These are phyloP conservation scores for Fusarium beomiforme DNA, from an alignment of 2,329 filamentous ascomycete species.

Conservation along the genomic window DNA sequence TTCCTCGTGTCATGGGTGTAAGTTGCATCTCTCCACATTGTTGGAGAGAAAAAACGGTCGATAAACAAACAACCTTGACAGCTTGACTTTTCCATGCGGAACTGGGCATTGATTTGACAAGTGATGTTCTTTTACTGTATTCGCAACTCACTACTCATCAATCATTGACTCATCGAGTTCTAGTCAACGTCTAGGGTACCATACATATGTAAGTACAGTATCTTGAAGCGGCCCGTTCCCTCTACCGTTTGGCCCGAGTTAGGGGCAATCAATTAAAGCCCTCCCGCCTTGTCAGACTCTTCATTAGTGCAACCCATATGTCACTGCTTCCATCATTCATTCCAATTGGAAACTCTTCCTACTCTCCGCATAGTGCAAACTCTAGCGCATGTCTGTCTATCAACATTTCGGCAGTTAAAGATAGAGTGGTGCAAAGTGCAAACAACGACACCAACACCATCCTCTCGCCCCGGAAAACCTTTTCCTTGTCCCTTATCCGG, in stretches of 20 bases:
- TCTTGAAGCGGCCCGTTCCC: constrained; percentile 26
- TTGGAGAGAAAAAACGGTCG: background rate
- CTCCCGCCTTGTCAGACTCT: background rate
- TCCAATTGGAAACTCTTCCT: background rate
- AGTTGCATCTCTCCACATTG: background rate
- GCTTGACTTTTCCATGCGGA: background rate
- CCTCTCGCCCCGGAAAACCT: constrained; percentile 8
- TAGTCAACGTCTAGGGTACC: background rate
- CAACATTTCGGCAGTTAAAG: constrained; percentile 27
- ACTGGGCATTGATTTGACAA: background rate
- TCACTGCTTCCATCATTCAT: background rate
- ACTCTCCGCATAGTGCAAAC: constrained; percentile 8
- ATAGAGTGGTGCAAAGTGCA: background rate
- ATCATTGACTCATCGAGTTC: background rate
- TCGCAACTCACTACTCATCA: background rate
- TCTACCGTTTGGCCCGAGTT: constrained; percentile 1
- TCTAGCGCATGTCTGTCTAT: constrained; percentile 9
- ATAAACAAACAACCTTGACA: background rate
- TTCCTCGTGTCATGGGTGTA: constrained; percentile 8
- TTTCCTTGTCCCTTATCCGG: constrained; percentile 21
- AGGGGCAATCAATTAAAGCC: background rate
- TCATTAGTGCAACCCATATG: background rate
- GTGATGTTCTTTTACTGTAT: background rate
- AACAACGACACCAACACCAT: background rate
- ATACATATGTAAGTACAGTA: too few relatives aligned